Evolutionary conservation across 768 basidiomycete genomes (phyloP).

Genomic region (Hygrophorus pudorinus): DNA sequence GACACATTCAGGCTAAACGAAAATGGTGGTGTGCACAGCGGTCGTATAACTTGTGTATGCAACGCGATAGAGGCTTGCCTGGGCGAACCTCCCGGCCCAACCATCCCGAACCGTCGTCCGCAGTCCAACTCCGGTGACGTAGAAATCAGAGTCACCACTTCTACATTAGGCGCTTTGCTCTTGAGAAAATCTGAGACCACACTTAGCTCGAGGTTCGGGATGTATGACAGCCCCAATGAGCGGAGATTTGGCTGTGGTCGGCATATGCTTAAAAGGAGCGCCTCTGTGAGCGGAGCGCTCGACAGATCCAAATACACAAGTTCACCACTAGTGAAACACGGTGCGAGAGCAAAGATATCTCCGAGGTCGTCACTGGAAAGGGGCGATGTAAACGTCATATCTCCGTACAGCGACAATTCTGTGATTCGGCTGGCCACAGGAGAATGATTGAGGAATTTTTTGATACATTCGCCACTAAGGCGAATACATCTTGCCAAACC

Average conservation of each 20-base stretch:
- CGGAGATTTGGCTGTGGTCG: slow-evolving; percentile 65
- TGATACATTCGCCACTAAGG: slow-evolving; percentile 71
- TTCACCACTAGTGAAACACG: slow-evolving; percentile 66
- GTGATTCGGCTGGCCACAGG: slow-evolving; percentile 49
- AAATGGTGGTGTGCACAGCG: slow-evolving; percentile 73
- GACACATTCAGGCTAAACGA: slow-evolving; percentile 24
- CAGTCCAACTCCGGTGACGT: slow-evolving; percentile 71
- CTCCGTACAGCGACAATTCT: slow-evolving; percentile 86
- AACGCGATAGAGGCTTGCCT: slow-evolving; percentile 63
- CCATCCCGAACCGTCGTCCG: slow-evolving; percentile 29
- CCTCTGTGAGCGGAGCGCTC: slow-evolving; percentile 59
- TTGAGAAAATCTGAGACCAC: slow-evolving; percentile 61
- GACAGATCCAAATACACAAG: slow-evolving; percentile 89
- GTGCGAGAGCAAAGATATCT: slow-evolving; percentile 60
- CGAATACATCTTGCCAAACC: slow-evolving; percentile 81
- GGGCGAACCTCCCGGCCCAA: slow-evolving; percentile 17
- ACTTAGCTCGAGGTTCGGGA: slow-evolving; percentile 57
- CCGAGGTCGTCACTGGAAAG: slow-evolving; percentile 56
- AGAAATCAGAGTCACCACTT: slow-evolving; percentile 73
- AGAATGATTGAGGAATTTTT: slow-evolving; percentile 59
- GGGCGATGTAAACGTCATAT: slow-evolving; percentile 71
- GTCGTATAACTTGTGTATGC: slow-evolving; percentile 69
- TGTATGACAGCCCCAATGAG: slow-evolving; percentile 85
- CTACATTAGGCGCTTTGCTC: slow-evolving; percentile 62
- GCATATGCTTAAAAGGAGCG: slow-evolving; percentile 41